phyloP scores from a whole-genome alignment of 2,329 filamentous ascomycete genomes.

The Periconia digitata region DNA sequence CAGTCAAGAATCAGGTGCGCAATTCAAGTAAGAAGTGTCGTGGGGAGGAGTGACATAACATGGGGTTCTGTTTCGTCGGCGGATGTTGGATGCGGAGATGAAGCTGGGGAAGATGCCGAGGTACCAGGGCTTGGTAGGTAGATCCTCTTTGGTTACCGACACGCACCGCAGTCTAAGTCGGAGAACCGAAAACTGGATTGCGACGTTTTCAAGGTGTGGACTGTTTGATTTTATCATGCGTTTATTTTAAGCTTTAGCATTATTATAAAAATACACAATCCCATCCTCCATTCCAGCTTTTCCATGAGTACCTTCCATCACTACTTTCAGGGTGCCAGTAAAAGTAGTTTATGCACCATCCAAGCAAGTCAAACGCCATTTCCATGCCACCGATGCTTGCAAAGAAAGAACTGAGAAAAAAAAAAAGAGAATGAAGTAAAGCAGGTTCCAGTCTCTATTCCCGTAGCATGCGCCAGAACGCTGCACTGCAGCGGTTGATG shows the following conservation, averaged over 20 bases:
- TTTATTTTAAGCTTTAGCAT: not conserved
- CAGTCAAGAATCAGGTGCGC: not conserved
- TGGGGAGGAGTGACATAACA: constrained; percentile 3
- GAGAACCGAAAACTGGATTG: too few relatives aligned
- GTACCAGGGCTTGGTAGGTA: not conserved
- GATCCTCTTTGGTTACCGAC: too few relatives aligned
- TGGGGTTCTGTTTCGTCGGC: too few relatives aligned
- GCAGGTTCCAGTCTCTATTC: not conserved
- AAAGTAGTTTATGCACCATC: not conserved
- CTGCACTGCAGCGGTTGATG: constrained; percentile 6
- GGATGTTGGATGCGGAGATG: constrained; percentile 10
- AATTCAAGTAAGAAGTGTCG: not conserved
- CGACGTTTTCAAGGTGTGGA: too few relatives aligned
- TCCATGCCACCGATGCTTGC: not conserved
- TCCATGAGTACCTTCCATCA: too few relatives aligned
- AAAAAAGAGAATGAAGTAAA: too few relatives aligned
- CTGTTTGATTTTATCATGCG: too few relatives aligned
- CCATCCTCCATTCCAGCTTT: not conserved
- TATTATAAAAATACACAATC: not conserved
- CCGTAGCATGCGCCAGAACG: constrained; percentile 10
- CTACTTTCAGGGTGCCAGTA: too few relatives aligned
- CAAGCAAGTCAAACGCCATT: not conserved
- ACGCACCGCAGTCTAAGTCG: too few relatives aligned
- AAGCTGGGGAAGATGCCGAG: constrained; percentile 15
- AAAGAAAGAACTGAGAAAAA: not conserved